Evolutionary conservation across 129 eudicot species (phyloP).

Genomic region (Glebionis coronaria): DNA sequence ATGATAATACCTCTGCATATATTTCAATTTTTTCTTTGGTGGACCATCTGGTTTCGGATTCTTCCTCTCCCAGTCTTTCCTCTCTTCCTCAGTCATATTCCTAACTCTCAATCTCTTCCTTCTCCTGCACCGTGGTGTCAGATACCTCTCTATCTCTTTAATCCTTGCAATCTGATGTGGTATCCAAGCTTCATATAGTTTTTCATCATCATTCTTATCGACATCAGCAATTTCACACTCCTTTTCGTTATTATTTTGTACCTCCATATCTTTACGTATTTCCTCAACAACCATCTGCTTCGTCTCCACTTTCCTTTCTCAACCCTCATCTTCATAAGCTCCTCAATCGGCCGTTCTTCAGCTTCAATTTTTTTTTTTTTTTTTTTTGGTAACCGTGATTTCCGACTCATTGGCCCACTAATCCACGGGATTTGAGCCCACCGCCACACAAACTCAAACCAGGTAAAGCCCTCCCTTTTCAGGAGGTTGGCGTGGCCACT

Average conservation of each 20-base stretch:
- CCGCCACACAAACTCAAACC: too few relatives aligned
- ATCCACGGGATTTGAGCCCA: too few relatives aligned
- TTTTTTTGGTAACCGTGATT: too few relatives aligned
- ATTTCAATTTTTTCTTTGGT: constrained; percentile 77
- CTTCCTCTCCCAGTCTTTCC: constrained; percentile 97
- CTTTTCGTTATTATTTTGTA: constrained; percentile 76
- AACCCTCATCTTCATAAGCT: constrained; percentile 55
- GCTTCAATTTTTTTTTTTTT: constrained; percentile 78
- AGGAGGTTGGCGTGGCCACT: too few relatives aligned
- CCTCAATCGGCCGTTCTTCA: constrained; percentile 73
- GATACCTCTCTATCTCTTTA: constrained; percentile 89
- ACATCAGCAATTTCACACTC: too few relatives aligned
- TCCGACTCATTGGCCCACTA: too few relatives aligned
- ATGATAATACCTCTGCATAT: constrained; percentile 97
- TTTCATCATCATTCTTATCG: constrained; percentile 93
- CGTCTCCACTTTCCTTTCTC: constrained; percentile 73
- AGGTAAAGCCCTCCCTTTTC: too few relatives aligned
- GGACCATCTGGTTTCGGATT: constrained; percentile 57
- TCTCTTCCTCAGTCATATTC: constrained; percentile 95
- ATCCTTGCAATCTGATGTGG: constrained; percentile 83
- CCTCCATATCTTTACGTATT: constrained; percentile 61
- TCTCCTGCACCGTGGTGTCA: constrained; percentile 79
- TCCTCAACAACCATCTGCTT: constrained; percentile 84
- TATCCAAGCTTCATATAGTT: constrained; percentile 92
- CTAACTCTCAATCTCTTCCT: constrained; percentile 95